Conservation (phyloP, 73 alveolate genomes). For the Urostyla sp. region DNA sequence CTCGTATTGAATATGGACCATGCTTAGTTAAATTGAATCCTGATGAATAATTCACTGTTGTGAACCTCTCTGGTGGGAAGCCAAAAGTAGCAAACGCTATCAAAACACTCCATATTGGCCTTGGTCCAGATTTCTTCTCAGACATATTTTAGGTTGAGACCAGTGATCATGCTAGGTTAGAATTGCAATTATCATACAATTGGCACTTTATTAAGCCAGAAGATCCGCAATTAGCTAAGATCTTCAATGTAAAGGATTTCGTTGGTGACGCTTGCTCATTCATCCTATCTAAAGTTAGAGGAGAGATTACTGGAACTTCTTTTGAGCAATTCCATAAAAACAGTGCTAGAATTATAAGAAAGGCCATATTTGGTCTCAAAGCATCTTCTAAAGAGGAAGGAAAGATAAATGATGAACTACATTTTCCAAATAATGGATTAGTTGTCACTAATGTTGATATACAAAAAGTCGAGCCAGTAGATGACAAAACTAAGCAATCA, state of each 20-base stretch:
- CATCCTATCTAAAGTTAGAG: conserved; percentile 89
- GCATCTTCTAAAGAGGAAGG: no score
- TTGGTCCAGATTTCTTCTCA: conserved; percentile 92
- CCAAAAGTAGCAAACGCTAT: conserved; percentile 86
- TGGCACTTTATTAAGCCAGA: conserved; percentile 79
- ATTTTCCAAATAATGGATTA: conserved; percentile 62
- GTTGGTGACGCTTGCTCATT: conserved; percentile 85
- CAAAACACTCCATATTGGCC: conserved; percentile 77
- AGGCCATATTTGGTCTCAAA: conserved; percentile 82
- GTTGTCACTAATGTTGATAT: conserved; percentile 84
- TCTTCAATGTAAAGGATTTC: conserved; percentile 87
- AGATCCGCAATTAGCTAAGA: conserved; percentile 61
- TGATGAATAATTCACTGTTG: conserved; percentile 78
- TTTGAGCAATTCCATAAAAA: conserved; percentile 85
- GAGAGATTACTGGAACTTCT: conserved; percentile 76
- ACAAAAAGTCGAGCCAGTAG: conserved; percentile 88
- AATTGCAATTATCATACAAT: conserved; percentile 79
- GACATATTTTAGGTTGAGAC: conserved; percentile 86
- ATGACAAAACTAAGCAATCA: conserved; percentile 76
- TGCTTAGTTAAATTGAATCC: conserved; percentile 71
- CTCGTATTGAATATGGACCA: conserved; percentile 78
- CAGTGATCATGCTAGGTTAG: conserved; percentile 85
- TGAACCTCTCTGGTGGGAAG: conserved; percentile 74
- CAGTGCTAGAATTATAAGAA: conserved; percentile 77
- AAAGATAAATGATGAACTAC: conserved; percentile 64